Percentiles rank a stretch among this genome's conserved stretches.
Conservation (phyloP, 768 basidiomycete genomes). For the Leccinellum luteum region DNA sequence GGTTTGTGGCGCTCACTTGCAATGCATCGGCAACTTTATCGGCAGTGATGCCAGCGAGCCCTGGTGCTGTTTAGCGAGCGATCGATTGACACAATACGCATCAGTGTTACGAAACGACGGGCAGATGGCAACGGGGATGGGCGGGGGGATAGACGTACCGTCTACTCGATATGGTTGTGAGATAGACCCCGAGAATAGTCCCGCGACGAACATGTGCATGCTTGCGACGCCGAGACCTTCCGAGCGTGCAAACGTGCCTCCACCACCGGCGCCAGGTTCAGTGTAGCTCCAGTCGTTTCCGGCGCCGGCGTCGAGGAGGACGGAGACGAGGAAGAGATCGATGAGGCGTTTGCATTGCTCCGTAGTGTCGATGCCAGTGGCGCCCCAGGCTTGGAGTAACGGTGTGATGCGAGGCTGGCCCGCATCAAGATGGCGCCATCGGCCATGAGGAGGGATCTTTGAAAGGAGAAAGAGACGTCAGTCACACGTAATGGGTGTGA, state of each 20-base stretch:
- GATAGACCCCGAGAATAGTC: slow-evolving; percentile 68
- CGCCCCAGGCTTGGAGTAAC: slow-evolving; percentile 56
- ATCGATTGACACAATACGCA: slow-evolving; percentile 2
- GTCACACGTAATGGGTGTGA: slow-evolving; percentile 1
- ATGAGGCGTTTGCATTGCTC: slow-evolving; percentile 74
- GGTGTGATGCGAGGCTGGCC: slow-evolving; percentile 62
- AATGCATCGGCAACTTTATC: slow-evolving; percentile 63
- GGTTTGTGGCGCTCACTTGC: slow-evolving; percentile 77
- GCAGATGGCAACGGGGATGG: neutral
- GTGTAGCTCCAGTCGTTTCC: slow-evolving; percentile 78
- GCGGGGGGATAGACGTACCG: slow-evolving; percentile 44
- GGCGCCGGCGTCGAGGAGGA: slow-evolving; percentile 92
- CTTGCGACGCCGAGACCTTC: slow-evolving; percentile 90
- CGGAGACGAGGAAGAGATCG: slow-evolving; percentile 88
- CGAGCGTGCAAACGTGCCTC: slow-evolving; percentile 56
- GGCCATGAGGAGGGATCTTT: slow-evolving; percentile 83
- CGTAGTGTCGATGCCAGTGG: slow-evolving; percentile 39
- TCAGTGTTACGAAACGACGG: slow-evolving; percentile 4
- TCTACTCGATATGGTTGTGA: slow-evolving; percentile 73
- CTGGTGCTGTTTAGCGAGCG: slow-evolving; percentile 51
- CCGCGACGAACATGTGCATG: slow-evolving; percentile 82
- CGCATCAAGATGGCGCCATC: slow-evolving; percentile 87
- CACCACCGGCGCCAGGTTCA: slow-evolving; percentile 53
- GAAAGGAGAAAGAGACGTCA: neutral
- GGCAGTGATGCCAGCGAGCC: slow-evolving; percentile 60